A percentile compares a stretch with the other conserved stretches of the same genome.
phyloP scores from a whole-genome alignment of 805 yeast genomes.

The Lachancea lanzarotensis region DNA sequence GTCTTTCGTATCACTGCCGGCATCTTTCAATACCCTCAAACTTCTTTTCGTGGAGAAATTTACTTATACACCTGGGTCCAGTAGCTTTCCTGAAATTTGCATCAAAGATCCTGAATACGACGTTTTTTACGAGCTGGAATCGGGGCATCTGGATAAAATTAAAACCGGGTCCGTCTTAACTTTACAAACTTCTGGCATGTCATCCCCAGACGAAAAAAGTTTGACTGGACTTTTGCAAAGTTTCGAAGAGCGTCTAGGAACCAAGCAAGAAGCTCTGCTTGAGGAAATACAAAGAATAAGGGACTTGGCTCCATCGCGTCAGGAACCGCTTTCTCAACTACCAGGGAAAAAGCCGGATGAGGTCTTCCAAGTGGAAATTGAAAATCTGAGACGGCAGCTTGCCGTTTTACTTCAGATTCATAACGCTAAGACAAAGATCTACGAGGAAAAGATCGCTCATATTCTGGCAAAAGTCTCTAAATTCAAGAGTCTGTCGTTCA shows the following conservation, averaged over 20 bases:
- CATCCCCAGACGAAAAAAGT: neutral
- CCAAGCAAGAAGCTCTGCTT: neutral
- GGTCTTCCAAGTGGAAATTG: slow-evolving; percentile 19
- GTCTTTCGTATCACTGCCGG: slow-evolving; percentile 30
- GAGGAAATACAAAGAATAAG: slow-evolving; percentile 1
- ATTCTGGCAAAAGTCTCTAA: slow-evolving; percentile 42
- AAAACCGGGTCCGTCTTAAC: slow-evolving; percentile 55
- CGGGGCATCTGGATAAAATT: slow-evolving; percentile 52
- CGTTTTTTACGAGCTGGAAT: slow-evolving; percentile 77
- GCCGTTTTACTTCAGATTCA: slow-evolving; percentile 54
- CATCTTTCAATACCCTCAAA: slow-evolving; percentile 43
- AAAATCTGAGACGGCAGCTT: slow-evolving; percentile 51
- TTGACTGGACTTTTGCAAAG: neutral
- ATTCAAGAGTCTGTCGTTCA: slow-evolving; percentile 46
- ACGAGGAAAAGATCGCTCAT: slow-evolving; percentile 39
- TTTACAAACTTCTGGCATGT: slow-evolving; percentile 17
- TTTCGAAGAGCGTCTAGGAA: neutral
- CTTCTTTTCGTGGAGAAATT: slow-evolving; percentile 80
- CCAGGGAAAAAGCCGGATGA: neutral
- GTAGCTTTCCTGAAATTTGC: slow-evolving; percentile 72
- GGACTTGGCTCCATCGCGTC: neutral
- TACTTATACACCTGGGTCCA: slow-evolving; percentile 70
- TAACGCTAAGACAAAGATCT: slow-evolving; percentile 35
- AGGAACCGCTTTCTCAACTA: neutral
- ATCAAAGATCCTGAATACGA: slow-evolving; percentile 54